These are phyloP conservation scores for Pugionium cornutum DNA, from an alignment of 345 rosid genomes.

Conservation along the genomic window DNA sequence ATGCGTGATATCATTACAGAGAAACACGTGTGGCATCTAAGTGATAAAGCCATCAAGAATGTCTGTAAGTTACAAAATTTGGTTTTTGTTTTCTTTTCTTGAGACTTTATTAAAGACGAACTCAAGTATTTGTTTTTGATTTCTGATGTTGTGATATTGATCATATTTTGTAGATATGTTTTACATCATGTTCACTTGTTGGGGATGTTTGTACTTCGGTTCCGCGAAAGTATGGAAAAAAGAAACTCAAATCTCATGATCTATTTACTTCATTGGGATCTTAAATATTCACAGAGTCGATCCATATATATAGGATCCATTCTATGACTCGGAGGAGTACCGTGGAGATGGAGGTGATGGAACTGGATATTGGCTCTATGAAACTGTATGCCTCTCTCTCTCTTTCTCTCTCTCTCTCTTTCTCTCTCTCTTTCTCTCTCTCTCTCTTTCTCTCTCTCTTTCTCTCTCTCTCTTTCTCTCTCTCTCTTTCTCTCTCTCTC, in stretches of 20 bases:
- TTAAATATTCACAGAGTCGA: no score
- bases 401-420: not conserved
- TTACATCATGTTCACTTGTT: slow-evolving; percentile 86
- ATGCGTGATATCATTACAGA: slow-evolving; percentile 63
- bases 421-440: no score
- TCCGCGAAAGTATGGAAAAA: slow-evolving; percentile 62
- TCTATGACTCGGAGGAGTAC: slow-evolving; percentile 79
- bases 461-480: no score
- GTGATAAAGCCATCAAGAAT: slow-evolving; percentile 75
- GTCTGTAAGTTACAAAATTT: slow-evolving; percentile 55
- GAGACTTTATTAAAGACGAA: no score
- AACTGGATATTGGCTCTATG: slow-evolving; percentile 83
- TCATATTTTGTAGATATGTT: slow-evolving; percentile 57
- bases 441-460: no score
- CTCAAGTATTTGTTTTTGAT: no score
- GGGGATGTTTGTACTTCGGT: slow-evolving; percentile 89
- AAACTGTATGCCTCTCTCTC: slow-evolving; percentile 54
- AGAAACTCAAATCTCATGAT: not conserved
- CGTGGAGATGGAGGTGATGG: slow-evolving; percentile 96
- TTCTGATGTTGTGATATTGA: not conserved
- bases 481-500: no score
- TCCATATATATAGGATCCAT: slow-evolving; percentile 63
- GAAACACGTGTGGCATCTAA: slow-evolving; percentile 81
- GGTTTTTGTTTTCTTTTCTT: no score
- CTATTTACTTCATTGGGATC: slow-evolving; percentile 4